Evolutionary conservation across 768 basidiomycete genomes (phyloP).

Genomic region (Pleurotus sapidus): DNA sequence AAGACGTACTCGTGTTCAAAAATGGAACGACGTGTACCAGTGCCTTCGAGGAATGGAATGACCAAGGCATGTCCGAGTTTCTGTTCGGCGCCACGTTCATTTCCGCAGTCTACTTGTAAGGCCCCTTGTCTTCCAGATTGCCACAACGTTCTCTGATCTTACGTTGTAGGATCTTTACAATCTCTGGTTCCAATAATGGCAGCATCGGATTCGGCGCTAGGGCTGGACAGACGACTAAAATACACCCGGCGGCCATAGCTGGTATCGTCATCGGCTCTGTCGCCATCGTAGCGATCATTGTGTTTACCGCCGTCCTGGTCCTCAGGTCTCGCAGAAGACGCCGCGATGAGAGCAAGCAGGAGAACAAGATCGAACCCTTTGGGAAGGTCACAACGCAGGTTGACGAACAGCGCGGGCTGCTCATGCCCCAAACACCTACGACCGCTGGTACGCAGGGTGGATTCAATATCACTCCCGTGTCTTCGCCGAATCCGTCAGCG

Average conservation of each 20-base stretch:
- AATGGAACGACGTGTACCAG: constrained; percentile 17
- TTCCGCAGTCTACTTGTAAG: constrained; percentile 19
- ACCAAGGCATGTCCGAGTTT: constrained; percentile 11
- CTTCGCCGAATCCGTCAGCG: background rate
- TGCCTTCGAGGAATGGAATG: constrained; percentile 18
- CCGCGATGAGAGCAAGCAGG: background rate
- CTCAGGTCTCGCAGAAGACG: constrained; percentile 1
- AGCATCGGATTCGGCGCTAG: constrained; percentile 16
- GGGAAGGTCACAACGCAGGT: background rate
- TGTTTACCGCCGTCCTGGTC: constrained; percentile 9
- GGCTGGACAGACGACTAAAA: background rate
- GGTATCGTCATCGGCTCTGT: constrained; percentile 16
- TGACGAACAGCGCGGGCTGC: constrained; percentile 4
- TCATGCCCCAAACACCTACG: constrained; percentile 3
- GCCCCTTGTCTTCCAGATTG: background rate
- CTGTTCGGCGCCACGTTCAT: constrained; percentile 21
- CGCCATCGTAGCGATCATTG: constrained; percentile 9
- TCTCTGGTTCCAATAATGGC: constrained; percentile 11
- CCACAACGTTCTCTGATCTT: background rate
- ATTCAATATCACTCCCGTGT: background rate
- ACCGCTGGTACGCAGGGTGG: background rate
- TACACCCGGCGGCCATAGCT: constrained; percentile 12
- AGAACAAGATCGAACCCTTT: background rate
- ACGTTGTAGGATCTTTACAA: constrained; percentile 15
- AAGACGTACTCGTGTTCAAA: constrained; percentile 16